phyloP scores from a whole-genome alignment of 352 stramenopile species.

The Globisporangium rhizosaccharum region DNA sequence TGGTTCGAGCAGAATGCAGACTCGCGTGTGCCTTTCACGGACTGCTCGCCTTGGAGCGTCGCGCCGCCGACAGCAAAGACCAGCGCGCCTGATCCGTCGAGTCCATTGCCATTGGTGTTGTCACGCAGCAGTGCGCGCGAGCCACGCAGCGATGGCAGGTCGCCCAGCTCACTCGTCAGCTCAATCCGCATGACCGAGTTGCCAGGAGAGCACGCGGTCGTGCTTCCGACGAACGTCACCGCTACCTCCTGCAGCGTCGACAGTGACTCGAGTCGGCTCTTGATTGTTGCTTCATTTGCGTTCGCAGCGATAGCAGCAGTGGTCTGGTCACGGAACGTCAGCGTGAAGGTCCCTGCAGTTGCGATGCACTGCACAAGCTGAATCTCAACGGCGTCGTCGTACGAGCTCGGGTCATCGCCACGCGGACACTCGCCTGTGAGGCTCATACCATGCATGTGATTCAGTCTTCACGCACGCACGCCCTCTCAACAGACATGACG shows the following conservation, averaged over 20 bases:
- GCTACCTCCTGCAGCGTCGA: conserved; percentile 34
- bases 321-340: conserved; percentile 59
- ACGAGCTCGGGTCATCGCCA: conserved; percentile 64
- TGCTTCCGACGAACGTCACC: conserved; percentile 29
- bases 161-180: conserved; percentile 52
- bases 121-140: conserved; percentile 38
- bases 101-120: conserved; percentile 40
- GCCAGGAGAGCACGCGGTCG: conserved; percentile 32
- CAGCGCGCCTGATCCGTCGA: conserved; percentile 46
- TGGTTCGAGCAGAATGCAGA: conserved; percentile 75
- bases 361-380: conserved; percentile 62
- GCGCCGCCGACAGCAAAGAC: conserved; percentile 32
- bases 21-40: conserved; percentile 63
- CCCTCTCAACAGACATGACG: neutral
- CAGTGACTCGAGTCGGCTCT: conserved; percentile 44
- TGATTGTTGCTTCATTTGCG: conserved; percentile 27
- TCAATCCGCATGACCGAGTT: conserved; percentile 52
- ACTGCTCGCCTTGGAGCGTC: conserved; percentile 26
- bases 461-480: neutral
- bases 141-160: conserved; percentile 39
- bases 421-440: conserved; percentile 53
- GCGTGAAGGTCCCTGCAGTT: conserved; percentile 50
- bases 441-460: neutral
- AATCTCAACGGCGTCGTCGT: conserved; percentile 46
- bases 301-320: conserved; percentile 36